Evolutionary conservation across 2,329 filamentous ascomycete species (phyloP), one percentile per base, ranked within the genome.

Genomic region (Exophiala phaeomuriformis): DNA sequence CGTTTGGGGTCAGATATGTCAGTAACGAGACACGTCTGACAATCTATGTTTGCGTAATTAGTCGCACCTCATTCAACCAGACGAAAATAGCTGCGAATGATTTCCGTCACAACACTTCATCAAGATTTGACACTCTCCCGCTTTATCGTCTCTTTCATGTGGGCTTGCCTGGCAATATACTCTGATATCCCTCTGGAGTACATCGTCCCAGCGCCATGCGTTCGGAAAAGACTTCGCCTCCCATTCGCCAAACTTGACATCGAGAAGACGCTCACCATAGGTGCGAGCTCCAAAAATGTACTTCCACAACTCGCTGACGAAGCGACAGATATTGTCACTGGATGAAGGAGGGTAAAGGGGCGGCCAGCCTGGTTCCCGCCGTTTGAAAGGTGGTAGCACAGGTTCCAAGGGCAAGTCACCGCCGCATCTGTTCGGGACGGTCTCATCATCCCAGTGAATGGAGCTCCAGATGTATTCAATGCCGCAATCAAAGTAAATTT

Each of bases 171-270:
- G 42, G 33, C 44, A 44, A 41, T 44, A 61, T 6, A 55, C 49
- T 27, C 53, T 31, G 9, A 52, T 12, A 28, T 58, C 53, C 28
- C 50, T 42, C 19, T 57, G 42, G 10, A 3, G 6, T 12, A 8
- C 7, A 8, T 32, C 48, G 37, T 33, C 10, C 4, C 19, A 12
- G 35, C 35, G 30, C 19, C 8, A 35, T 4, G n/a, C 1, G 12
- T 40, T 6, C 5, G 41, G 33, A 28, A 45, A 10, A 6, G 10
- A 6, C 9, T 47, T 53, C 9, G 52, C 31, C 49, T 61, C 59
- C 59, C 57, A 60, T 35, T 61, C 59, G 3, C 59, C 59, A 33
- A 56, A 56, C 31, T 61, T 61, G 48, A 61, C 28, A n/a, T 58
- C 51, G 10, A 61, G 33, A 19, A 40, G 42, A 45, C 57, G n/a